Conservation (phyloP, 2,329 filamentous ascomycete species). For the Fusarium anguioides region DNA sequence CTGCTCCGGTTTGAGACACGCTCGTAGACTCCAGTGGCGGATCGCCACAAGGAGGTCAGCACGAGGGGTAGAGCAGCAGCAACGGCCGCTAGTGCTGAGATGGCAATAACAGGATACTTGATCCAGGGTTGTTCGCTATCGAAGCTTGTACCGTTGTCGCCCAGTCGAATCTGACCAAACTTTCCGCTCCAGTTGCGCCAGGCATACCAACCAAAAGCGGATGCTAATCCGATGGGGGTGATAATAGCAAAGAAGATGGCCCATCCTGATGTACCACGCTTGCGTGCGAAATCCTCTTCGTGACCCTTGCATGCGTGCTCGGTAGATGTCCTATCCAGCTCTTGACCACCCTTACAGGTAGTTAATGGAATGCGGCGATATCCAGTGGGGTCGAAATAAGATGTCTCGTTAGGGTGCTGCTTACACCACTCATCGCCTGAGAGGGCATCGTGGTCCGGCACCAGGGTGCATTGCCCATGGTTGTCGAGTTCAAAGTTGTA, state of each 20-base stretch:
- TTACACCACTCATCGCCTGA: slow-evolving; percentile 63
- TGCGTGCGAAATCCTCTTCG: slow-evolving; percentile 81
- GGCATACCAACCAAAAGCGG: slow-evolving; percentile 82
- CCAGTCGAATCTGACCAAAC: slow-evolving; percentile 91
- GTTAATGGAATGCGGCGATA: slow-evolving; percentile 91
- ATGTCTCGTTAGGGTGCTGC: slow-evolving; percentile 72
- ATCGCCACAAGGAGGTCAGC: slow-evolving; percentile 77
- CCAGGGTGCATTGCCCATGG: slow-evolving; percentile 81
- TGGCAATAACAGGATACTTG: slow-evolving; percentile 81
- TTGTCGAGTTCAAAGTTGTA: slow-evolving; percentile 89
- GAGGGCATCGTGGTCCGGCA: slow-evolving; percentile 75
- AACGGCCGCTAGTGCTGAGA: slow-evolving; percentile 72
- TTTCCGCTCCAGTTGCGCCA: slow-evolving; percentile 88
- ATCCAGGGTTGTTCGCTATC: slow-evolving; percentile 82
- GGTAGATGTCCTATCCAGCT: slow-evolving; percentile 74
- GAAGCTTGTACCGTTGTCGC: slow-evolving; percentile 69
- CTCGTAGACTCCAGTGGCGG: slow-evolving; percentile 62
- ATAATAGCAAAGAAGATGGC: slow-evolving; percentile 88
- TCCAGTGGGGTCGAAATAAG: slow-evolving; percentile 87
- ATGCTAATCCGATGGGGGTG: slow-evolving; percentile 77
- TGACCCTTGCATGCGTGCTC: slow-evolving; percentile 76
- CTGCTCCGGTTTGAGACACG: slow-evolving; percentile 62
- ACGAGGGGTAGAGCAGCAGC: slow-evolving; percentile 76
- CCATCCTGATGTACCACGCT: slow-evolving; percentile 75
- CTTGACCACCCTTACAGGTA: slow-evolving; percentile 81